Evolutionary conservation across 2,329 filamentous ascomycete species (phyloP), one percentile per base, ranked within the genome.

Genomic region (Stagonosporopsis chrysanthemi): DNA sequence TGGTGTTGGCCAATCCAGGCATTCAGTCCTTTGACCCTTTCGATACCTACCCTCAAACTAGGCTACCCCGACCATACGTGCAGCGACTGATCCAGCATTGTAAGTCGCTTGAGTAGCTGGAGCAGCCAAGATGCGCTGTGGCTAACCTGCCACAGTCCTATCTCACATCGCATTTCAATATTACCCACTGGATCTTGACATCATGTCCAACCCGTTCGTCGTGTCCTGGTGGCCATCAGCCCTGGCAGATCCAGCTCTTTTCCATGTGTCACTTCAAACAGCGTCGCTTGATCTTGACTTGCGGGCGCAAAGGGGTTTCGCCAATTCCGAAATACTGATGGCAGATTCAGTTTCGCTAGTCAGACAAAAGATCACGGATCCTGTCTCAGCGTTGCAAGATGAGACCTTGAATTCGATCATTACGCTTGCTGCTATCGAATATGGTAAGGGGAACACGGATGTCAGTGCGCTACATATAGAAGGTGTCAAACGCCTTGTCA

Each of bases 141-240:
- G 28, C 56, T 33, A 3, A 48, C n/a, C n/a, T 12, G 23, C 41
- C 9, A 12, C 51, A 85, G 84, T 87, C 59, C 72, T 86, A 3
- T 78, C 80, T 39, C 84, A 82, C 41, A 86, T 87, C 43, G 83
- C 84, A 0, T 86, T 86, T 47, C 81, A 86, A 60, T 86, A 86
- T 63, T 86, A 86, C 62, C 84, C 84, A 0, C 74, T 86, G 19
- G 84, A 86, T 48, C 72, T 84, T 7, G 80, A 77, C 57, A 65
- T 77, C n/a, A 69, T 70, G 0, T 83, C 84, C 7, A 86, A 86
- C 61, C 84, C 84, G 0, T 86, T 86, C 58, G 72, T 86, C 17
- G 73, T 85, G 6, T 85, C 83, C 0, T 86, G 84, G 84, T 86
- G 84, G 84, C 84, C 84, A 0, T 75, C 83, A 1, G 83, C 84